Conservation (phyloP, 2,329 filamentous ascomycete genomes). For the Phialophora chinensis region DNA sequence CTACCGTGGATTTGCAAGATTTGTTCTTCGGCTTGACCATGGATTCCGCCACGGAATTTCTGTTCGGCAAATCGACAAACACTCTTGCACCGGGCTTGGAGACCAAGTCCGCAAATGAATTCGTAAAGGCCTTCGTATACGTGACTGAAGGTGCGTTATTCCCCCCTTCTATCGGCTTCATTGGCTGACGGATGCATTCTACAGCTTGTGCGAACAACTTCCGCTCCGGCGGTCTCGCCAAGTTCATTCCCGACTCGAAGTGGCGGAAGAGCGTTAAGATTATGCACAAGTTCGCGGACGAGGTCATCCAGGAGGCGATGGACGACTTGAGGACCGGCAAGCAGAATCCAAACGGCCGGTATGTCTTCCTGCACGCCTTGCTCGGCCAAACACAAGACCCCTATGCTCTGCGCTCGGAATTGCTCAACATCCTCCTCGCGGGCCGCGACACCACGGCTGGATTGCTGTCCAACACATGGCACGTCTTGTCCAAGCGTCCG, state of each 20-base stretch:
- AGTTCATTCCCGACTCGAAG: constrained; percentile 32
- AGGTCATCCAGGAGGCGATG: constrained; percentile 36
- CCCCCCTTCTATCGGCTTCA: background rate
- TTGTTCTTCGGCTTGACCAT: constrained; percentile 69
- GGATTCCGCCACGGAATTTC: constrained; percentile 70
- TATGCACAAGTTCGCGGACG: constrained; percentile 36
- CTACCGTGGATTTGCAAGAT: constrained; percentile 64
- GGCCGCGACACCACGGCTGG: constrained; percentile 49
- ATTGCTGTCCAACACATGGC: constrained; percentile 45
- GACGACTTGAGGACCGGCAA: constrained; percentile 24
- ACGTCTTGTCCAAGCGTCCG: constrained; percentile 43
- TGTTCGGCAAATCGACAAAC: constrained; percentile 64
- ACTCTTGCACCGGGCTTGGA: constrained; percentile 34
- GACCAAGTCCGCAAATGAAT: constrained; percentile 34
- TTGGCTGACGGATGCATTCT: constrained; percentile 7
- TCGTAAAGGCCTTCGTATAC: constrained; percentile 37
- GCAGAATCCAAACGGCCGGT: constrained; percentile 59
- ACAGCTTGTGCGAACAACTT: constrained; percentile 29
- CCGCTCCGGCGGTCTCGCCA: constrained; percentile 30
- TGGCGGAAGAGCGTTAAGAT: constrained; percentile 35
- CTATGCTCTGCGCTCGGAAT: constrained; percentile 35
- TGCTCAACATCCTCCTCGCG: constrained; percentile 48
- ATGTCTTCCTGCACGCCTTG: constrained; percentile 39
- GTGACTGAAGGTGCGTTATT: constrained; percentile 28
- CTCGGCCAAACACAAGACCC: constrained; percentile 36